phyloP scores from a whole-genome alignment of 1,284 basidiomycete species.

The Mycosarcoma mackinlayi region DNA sequence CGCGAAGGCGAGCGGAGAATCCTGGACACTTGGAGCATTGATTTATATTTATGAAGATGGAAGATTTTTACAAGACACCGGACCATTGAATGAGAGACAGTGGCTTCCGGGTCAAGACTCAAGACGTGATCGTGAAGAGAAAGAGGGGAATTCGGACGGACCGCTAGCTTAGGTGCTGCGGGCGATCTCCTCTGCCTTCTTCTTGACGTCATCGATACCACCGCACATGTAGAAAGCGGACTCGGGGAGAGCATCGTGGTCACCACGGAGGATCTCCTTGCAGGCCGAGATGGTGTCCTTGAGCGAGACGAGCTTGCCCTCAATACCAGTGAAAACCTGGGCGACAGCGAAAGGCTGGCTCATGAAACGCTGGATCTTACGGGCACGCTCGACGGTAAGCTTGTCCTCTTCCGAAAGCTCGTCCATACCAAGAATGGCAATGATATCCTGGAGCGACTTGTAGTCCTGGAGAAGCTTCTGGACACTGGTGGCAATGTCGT shows the following conservation, averaged over 20 bases:
- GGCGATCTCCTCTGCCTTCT: conserved; percentile 94
- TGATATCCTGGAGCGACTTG: conserved; percentile 92
- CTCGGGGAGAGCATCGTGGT: conserved; percentile 89
- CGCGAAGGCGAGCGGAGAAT: neutral
- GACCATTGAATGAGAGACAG: neutral
- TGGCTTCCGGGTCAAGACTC: conserved; percentile 10
- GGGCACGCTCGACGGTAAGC: conserved; percentile 83
- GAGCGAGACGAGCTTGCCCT: conserved; percentile 88
- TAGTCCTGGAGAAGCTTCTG: conserved; percentile 99
- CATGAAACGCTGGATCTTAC: conserved; percentile 85
- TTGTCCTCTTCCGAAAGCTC: conserved; percentile 99
- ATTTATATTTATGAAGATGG: conserved; percentile 23
- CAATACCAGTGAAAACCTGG: conserved; percentile 98
- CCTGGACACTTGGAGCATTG: conserved; percentile 14
- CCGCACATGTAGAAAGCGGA: conserved; percentile 76
- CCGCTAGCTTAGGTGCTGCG: conserved; percentile 39
- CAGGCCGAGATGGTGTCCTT: conserved; percentile 68
- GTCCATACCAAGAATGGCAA: conserved; percentile 96
- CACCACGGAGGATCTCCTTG: conserved; percentile 86
- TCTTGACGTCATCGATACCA: conserved; percentile 92
- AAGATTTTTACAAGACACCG: conserved; percentile 14
- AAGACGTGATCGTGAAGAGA: neutral
- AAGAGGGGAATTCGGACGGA: neutral
- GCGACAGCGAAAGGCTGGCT: conserved; percentile 99
- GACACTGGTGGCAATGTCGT: conserved; percentile 91